Base-by-base conservation (phyloP, 2,329 filamentous ascomycete species). In the Clonostachys sp. region DNA sequence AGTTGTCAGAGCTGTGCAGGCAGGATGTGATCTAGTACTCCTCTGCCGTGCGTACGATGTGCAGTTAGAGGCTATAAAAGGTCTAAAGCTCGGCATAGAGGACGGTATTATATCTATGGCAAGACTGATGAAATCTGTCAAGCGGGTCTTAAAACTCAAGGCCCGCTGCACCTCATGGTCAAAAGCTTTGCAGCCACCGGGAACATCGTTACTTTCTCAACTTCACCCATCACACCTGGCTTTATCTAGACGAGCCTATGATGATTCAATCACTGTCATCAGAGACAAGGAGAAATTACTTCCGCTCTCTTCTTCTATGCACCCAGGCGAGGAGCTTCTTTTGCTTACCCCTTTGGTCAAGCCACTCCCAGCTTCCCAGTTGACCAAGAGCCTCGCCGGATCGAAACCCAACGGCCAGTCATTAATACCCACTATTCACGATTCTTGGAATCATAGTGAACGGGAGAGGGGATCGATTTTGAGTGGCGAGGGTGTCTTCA, bases 1-100 rank as follows among this genome's bases (percentile, higher is more conserved):
- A 12, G 96, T 92, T 1, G 90, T 97, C 56, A 96, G 96, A 91
- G 94, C 94, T 5, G 89, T 96, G 45, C 94, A 96, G 63, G 92
- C 94, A 34, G 94, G 94, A 13, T 97, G 94, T 61, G 94, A 99
- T 64, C 73, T 97, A 46, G 83, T 96, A 6, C 78, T 96, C 6
- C 79, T 96, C 2, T 97, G 91, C 58, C 84, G 91, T 41, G 91
- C 90, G 6, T 95, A 91, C 56, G 84, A 88, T 36, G 86, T 92
- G 17, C 91, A 97, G 63, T 82, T 94, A 53, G 92, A 97, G 66
- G 92, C 91, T 8, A 89, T 99, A 59, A 88, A 87, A 35, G 92
- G 91, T 1, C 74, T 97, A 43, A 95, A 94, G 60, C 75, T 95
- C 10, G 91, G 91, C 1, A 81, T 96, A 34, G 90, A 96, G 54